A percentile compares a stretch with the other conserved stretches of the same genome.
These are phyloP conservation scores for Breviolum minutum DNA, from an alignment of 73 alveolate genomes.

Conservation along the genomic window DNA sequence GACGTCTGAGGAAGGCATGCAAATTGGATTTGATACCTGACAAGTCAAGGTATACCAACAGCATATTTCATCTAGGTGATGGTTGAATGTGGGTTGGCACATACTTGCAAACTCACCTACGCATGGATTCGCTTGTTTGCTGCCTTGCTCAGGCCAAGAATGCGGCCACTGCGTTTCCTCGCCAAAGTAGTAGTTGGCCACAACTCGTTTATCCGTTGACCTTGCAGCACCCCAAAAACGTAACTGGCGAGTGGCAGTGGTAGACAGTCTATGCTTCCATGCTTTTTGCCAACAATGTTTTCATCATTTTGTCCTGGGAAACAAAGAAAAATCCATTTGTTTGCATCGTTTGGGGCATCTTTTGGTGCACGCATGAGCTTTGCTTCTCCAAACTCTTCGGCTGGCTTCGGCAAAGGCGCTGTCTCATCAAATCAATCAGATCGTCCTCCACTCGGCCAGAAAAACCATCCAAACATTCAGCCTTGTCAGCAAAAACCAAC, in stretches of 20 bases:
- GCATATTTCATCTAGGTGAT: no score
- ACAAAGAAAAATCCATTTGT: no score
- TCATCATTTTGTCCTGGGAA: not conserved
- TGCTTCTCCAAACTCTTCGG: no score
- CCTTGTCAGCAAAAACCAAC: slow-evolving; percentile 34
- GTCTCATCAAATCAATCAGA: slow-evolving; percentile 49
- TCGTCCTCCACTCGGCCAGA: not conserved
- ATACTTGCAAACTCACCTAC: no score
- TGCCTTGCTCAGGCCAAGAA: slow-evolving; percentile 10
- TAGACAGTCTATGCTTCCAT: not conserved
- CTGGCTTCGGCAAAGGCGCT: not conserved
- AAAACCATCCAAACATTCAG: slow-evolving; percentile 83
- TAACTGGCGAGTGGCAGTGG: not conserved
- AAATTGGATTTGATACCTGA: not conserved
- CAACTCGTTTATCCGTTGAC: slow-evolving; percentile 46
- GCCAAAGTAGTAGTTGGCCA: slow-evolving; percentile 68
- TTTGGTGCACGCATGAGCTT: no score
- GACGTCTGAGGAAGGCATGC: slow-evolving; percentile 20
- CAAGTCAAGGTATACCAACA: not conserved
- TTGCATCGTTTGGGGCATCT: no score
- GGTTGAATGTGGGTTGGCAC: no score
- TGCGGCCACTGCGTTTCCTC: not conserved
- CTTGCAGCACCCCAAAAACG: not conserved
- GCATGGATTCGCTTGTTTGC: no score
- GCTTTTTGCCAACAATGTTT: not conserved